Evolutionary conservation across 495 filamentous ascomycete species (phyloP).

Genomic region (Echria macrotheca): DNA sequence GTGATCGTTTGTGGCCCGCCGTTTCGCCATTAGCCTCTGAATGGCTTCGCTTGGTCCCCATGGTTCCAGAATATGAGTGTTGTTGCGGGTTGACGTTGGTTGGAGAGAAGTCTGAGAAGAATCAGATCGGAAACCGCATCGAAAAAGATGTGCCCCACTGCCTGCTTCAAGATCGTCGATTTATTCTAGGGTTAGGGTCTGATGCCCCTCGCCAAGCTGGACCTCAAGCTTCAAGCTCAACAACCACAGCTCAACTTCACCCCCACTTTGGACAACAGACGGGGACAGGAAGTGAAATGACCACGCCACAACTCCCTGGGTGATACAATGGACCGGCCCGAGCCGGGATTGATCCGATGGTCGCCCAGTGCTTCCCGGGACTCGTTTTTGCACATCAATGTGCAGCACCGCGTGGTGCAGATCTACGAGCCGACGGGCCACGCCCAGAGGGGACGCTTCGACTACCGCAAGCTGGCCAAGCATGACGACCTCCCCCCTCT

Average conservation of each 20-base stretch:
- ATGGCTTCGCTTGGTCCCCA: slow-evolving; percentile 19
- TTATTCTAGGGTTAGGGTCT: background rate
- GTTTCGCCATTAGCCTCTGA: slow-evolving; percentile 19
- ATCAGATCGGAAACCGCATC: background rate
- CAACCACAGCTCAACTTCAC: too few relatives aligned
- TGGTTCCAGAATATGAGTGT: background rate
- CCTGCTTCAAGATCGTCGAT: background rate
- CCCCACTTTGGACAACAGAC: too few relatives aligned
- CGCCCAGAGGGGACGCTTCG: slow-evolving; percentile 48
- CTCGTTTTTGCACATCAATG: slow-evolving; percentile 78
- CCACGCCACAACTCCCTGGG: too few relatives aligned
- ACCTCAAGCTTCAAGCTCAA: background rate
- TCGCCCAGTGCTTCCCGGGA: slow-evolving; percentile 66
- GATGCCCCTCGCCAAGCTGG: background rate
- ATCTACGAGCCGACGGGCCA: slow-evolving; percentile 67
- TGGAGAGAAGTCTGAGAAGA: background rate
- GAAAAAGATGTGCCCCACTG: slow-evolving; percentile 1
- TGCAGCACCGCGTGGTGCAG: slow-evolving; percentile 70
- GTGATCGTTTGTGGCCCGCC: slow-evolving; percentile 11
- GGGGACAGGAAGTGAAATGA: too few relatives aligned
- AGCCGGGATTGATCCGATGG: slow-evolving; percentile 69
- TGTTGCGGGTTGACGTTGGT: background rate
- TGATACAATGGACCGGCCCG: slow-evolving; percentile 50
- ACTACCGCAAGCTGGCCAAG: slow-evolving; percentile 63
- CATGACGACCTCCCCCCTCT: slow-evolving; percentile 78